Evolutionary conservation across 345 rosid species (phyloP), one percentile per base, ranked within the genome.

Genomic region (Viola odorata): DNA sequence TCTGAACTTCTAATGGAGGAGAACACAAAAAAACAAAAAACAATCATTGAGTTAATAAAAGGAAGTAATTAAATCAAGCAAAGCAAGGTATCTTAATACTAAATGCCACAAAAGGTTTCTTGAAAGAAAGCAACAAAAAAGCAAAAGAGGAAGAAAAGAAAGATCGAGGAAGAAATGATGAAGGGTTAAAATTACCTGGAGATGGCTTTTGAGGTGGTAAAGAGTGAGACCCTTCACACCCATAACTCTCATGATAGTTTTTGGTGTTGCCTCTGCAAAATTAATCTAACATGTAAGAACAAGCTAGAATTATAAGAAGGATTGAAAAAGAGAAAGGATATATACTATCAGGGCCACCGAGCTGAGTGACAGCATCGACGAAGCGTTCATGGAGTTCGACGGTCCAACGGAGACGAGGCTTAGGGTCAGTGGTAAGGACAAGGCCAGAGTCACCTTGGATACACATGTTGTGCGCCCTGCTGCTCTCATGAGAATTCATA

Each of bases 161-260:
- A 37, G 17, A 58, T 12, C 16, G n/a, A 11, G 1, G 32, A 40
- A 15, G 41, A 52, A 32, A 11, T 1, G 32, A 40, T 15, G 41
- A 52, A 32, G 7, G 51, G 41, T 47, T n/a, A 4, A 47, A n/a
- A 6, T n/a, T 1, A 47, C 50, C 96, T 95, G 99, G 75, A 95
- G 99, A 78, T 95, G 99, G 76, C 99, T 95, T 86, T 95, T 95
- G 74, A 95, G 96, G 78, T 95, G 99, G 82, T 95, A 95, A 78
- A 95, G 99, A 50, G 99, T 95, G 70, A 95, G 99, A 40, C 99
- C 99, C 94, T 95, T 95, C 75, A 95, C 99, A 70, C 99, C 99
- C 99, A 95, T 95, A 64, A 86, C 99, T 69, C 99, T 95, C 99
- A 88, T 91, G 78, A 95, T 95, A 11, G 98, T 95, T 81, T 95